Percentiles rank a stretch among this genome's conserved stretches.
These are phyloP conservation scores for Tremellales sp. DNA, from an alignment of 1,284 basidiomycete species.

Conservation along the genomic window DNA sequence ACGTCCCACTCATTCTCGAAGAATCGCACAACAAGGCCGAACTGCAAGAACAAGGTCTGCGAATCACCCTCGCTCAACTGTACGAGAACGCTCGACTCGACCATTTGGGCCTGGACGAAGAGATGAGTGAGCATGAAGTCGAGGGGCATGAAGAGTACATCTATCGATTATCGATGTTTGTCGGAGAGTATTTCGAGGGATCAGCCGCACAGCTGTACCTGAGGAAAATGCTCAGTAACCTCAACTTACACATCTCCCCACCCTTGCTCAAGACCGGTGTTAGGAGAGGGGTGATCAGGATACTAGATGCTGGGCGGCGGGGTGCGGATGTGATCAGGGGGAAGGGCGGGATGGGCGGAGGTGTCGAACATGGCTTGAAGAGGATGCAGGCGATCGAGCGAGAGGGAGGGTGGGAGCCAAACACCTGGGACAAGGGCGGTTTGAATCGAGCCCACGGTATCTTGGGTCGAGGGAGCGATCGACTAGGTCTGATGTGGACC, in stretches of 20 bases:
- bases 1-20: neutral
- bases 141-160: neutral
- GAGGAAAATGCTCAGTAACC: neutral
- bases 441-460: neutral
- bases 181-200: neutral
- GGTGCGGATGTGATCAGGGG: neutral
- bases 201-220: neutral
- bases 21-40: too few relatives aligned
- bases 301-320: neutral
- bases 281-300: neutral
- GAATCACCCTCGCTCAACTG: neutral
- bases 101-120: neutral
- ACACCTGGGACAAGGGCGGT: neutral
- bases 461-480: neutral
- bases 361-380: neutral
- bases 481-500: neutral
- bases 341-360: neutral
- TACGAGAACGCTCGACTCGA: neutral
- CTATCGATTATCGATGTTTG: neutral
- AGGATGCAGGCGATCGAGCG: neutral
- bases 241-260: neutral
- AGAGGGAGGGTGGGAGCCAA: neutral
- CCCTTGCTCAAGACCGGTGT: neutral
- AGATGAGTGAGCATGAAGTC: neutral
- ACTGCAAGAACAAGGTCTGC: neutral